These are phyloP conservation scores for Nannochloropsis oceanica DNA, from an alignment of 108 stramenopile species.

Conservation along the genomic window DNA sequence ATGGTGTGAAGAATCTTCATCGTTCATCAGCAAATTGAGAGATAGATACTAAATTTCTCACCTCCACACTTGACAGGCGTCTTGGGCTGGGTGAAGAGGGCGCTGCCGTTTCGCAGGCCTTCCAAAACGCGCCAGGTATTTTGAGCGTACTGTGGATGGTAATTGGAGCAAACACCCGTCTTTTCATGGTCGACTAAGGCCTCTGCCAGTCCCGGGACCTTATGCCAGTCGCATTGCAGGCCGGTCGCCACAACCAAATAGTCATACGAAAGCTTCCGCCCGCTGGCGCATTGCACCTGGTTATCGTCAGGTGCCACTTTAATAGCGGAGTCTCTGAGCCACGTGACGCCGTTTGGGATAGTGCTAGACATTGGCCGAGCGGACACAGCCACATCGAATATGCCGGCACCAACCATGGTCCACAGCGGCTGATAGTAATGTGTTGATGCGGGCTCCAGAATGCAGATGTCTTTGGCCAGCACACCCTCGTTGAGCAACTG, in stretches of 20 bases:
- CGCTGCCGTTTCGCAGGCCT: constrained; percentile 1
- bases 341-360: constrained; percentile 10
- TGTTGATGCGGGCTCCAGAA: constrained; percentile 24
- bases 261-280: constrained; percentile 29
- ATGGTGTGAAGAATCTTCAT: too few species aligned
- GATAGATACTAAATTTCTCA: too few species aligned
- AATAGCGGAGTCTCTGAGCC: not conserved
- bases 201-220: constrained; percentile 34
- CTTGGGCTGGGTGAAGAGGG: constrained; percentile 24
- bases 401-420: constrained; percentile 38
- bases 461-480: constrained; percentile 18
- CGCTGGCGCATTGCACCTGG: constrained; percentile 18
- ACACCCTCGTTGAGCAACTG: constrained; percentile 29
- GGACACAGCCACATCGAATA: not conserved
- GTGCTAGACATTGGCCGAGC: constrained; percentile 15
- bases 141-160: constrained; percentile 14
- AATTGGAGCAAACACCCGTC: constrained; percentile 27
- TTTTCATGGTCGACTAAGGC: constrained; percentile 5
- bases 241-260: constrained; percentile 38
- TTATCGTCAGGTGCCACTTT: constrained; percentile 29
- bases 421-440: constrained; percentile 46
- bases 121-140: constrained; percentile 1
- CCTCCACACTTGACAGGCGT: constrained; percentile 37
- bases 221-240: constrained; percentile 34
- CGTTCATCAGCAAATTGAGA: too few species aligned